A percentile compares a stretch with the other conserved stretches of the same genome.
These are phyloP conservation scores for Mycena pura DNA, from an alignment of 768 basidiomycete species.

Conservation along the genomic window DNA sequence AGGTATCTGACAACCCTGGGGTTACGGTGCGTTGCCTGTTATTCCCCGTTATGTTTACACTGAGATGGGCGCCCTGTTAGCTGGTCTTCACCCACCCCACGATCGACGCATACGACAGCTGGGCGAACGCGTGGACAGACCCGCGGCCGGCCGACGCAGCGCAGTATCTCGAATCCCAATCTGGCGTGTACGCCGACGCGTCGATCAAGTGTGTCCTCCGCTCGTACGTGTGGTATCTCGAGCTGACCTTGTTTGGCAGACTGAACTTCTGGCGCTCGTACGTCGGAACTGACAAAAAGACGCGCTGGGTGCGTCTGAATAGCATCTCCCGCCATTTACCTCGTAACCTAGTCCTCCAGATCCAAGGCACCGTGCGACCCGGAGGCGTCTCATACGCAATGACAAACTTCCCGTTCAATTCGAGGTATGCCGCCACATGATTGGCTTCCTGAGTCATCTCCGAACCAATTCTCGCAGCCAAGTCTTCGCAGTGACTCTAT, in stretches of 20 bases:
- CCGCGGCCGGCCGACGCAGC: constrained; percentile 62
- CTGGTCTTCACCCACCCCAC: constrained; percentile 69
- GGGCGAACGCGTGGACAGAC: constrained; percentile 61
- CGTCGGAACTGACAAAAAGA: constrained; percentile 49
- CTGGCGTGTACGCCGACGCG: constrained; percentile 62
- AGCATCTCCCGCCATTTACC: not conserved
- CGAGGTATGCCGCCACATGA: constrained; percentile 35
- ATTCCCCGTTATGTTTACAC: not conserved
- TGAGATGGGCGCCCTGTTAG: constrained; percentile 32
- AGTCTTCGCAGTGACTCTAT: constrained; percentile 69
- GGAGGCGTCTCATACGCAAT: constrained; percentile 57
- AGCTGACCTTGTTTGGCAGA: constrained; percentile 36
- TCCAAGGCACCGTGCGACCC: constrained; percentile 70
- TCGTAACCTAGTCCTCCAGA: constrained; percentile 36
- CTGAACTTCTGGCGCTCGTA: constrained; percentile 70
- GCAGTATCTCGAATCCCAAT: constrained; percentile 57
- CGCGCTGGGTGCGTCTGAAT: constrained; percentile 51
- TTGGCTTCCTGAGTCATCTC: not conserved
- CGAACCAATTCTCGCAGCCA: constrained; percentile 36
- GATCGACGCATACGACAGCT: constrained; percentile 71
- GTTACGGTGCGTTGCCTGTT: constrained; percentile 54
- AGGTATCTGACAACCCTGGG: constrained; percentile 67
- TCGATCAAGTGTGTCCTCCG: constrained; percentile 49
- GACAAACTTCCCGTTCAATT: constrained; percentile 58
- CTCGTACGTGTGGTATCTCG: not conserved